Evolutionary conservation across 225 moss, liverwort and hornwort species (phyloP), one percentile per base, ranked within the genome.

Genomic region (Anthoceros angustus): DNA sequence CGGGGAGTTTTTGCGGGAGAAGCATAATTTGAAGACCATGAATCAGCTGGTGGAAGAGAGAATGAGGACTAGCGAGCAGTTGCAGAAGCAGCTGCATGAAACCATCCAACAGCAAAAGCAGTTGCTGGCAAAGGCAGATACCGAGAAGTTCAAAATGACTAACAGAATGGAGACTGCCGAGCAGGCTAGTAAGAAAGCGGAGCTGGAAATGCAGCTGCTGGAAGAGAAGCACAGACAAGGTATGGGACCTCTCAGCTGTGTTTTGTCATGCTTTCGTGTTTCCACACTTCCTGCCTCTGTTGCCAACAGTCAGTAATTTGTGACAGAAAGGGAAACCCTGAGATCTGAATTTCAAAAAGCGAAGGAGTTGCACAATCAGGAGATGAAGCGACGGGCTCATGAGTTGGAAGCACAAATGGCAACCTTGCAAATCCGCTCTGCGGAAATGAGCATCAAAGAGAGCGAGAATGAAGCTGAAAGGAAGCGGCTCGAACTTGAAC

Each of bases 1-100:
- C 23, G 55, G 55, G 7, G 55, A 55, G 55, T 55, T 55, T 15
- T 55, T 55, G 55, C 55, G 55, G 18, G 55, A 55, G n/a, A 55
- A 55, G 23, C 23, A 18, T 55, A 55, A 55, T 15, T 15, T 55
- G 10, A 55, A 55, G 55, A 55, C 55, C 7, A 55, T 55, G 55
- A 55, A 7, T 6, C 55, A 55, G 55, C n/a, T 55, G 55, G 55
- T 18, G 55, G 55, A 55, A 18, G 55, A 55, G 1, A 55, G 14
- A n/a, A 55, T 55, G 55, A 18, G 55, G 8, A 55, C 55, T 7
- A 18, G 23, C 23, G 55, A 55, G 8, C 55, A 55, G 7, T 23
- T 55, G 55, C 14, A 23, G 14, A 55, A 55, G 14, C 55, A 55
- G 23, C 55, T 55, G 55, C 55, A 55, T 7, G 55, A 55, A 7